These are phyloP conservation scores for Phlebopus sp. DNA, from an alignment of 1,284 basidiomycete species.

Conservation along the genomic window DNA sequence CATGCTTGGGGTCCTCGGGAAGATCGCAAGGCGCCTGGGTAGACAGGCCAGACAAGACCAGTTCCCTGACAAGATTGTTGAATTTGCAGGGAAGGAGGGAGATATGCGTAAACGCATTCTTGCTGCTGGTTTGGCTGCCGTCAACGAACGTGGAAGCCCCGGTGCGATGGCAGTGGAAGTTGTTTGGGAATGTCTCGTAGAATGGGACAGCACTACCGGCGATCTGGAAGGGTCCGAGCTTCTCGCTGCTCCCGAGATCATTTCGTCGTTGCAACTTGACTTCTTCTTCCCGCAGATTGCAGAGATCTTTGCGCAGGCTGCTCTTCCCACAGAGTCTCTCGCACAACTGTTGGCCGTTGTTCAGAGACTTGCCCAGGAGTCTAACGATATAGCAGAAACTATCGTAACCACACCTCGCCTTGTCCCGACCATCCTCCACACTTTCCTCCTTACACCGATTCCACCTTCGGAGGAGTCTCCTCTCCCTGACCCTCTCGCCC, in stretches of 20 bases:
- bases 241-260: slow-evolving; percentile 22
- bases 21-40: slow-evolving; percentile 50
- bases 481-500: slow-evolving; percentile 49
- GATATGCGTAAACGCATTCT: slow-evolving; percentile 52
- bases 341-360: slow-evolving; percentile 63
- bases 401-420: slow-evolving; percentile 57
- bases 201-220: slow-evolving; percentile 46
- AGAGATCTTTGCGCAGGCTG: slow-evolving; percentile 37
- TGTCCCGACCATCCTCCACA: slow-evolving; percentile 49
- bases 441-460: slow-evolving; percentile 55
- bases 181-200: slow-evolving; percentile 67
- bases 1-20: slow-evolving; percentile 75
- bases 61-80: slow-evolving; percentile 33
- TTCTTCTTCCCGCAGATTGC: slow-evolving; percentile 54
- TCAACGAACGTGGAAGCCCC: slow-evolving; percentile 64
- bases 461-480: slow-evolving; percentile 32
- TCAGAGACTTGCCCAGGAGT: slow-evolving; percentile 58
- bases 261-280: slow-evolving; percentile 51
- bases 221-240: slow-evolving; percentile 50
- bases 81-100: slow-evolving; percentile 48
- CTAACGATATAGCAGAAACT: slow-evolving; percentile 49
- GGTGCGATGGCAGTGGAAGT: slow-evolving; percentile 66
- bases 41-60: slow-evolving; percentile 25
- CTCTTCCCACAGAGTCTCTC: slow-evolving; percentile 48
- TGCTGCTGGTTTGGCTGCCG: slow-evolving; percentile 60